Evolutionary conservation across 768 basidiomycete species (phyloP), one percentile per base, ranked within the genome.

Genomic region (Lactifluus pinguis): DNA sequence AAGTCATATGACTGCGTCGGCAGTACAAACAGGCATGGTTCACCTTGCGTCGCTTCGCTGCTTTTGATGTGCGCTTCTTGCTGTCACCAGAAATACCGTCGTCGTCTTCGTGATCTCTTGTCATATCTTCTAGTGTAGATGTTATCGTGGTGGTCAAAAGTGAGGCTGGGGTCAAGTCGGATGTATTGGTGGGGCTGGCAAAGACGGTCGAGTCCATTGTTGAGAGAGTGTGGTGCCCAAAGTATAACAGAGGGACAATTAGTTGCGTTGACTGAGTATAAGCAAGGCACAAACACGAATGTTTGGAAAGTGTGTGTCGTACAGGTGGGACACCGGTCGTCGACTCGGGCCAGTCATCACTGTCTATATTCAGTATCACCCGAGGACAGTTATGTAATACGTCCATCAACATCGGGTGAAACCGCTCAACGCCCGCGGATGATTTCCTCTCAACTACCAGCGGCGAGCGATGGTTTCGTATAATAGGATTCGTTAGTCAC

Each of bases 21-120:
- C 93, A 97, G 72, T 95, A 97, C 47, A 97, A 76, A 71, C 93
- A 97, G 6, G 94, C 93, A 75, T 94, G 92, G 72, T 92, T 92
- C 60, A 92, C 90, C 72, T 94, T 94, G 58, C 90, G 76, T 64
- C 91, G 76, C 74, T 89, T 90, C 11, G 82, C 68, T 30, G 66
- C 65, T 57, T 74, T 74, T 30, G 68, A 64, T 60, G 76, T 76
- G 68, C 73, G 75, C 72, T 76, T 79, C 69, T 73, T 76, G 10
- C 69, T 69, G 19, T 68, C 65, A 44, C 63, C 64, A 19, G 71
- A 69, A 34, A 72, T 68, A 32, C 72, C 76, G 63, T 73, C 73
- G 30, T 73, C 70, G 42, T 19, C 56, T 50, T 50, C 63, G 6
- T 17, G 38, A 2, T 54, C 49, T 13, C 36, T 14, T 7, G 41